Conservation (phyloP, 1,284 basidiomycete species). For the Vanrija pseudolonga region DNA sequence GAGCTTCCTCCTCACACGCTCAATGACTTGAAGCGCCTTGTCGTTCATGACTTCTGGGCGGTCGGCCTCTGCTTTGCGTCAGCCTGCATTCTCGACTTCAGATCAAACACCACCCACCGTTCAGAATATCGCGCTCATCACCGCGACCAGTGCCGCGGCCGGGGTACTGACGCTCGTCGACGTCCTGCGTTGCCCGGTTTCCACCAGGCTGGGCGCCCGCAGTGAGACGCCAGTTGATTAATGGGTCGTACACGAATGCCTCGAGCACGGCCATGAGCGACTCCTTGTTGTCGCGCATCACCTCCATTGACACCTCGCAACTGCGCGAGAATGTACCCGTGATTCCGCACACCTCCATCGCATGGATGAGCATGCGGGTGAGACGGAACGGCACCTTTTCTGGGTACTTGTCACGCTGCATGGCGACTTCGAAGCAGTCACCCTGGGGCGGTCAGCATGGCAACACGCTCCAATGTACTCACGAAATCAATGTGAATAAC, state of each 20-base stretch:
- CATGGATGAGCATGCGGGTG: conserved; percentile 97
- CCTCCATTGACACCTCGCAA: conserved; percentile 96
- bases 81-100: not conserved
- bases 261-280: conserved; percentile 96
- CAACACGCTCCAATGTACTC: conserved; percentile 11
- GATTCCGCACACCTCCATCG: conserved; percentile 99
- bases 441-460: conserved; percentile 50
- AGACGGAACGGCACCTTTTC: conserved; percentile 98
- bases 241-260: conserved; percentile 63
- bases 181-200: conserved; percentile 16
- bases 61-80: conserved; percentile 30
- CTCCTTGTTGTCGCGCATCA: conserved; percentile 94
- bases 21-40: conserved; percentile 82
- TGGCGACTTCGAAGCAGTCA: conserved; percentile 90
- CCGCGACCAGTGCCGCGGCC: conserved; percentile 21
- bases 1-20: conserved; percentile 87
- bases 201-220: conserved; percentile 46
- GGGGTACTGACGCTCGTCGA: conserved; percentile 20
- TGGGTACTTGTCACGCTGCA: conserved; percentile 97
- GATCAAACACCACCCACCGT: conserved; percentile 27
- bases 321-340: conserved; percentile 95
- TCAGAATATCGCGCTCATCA: conserved; percentile 51
- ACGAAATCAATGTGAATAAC: conserved; percentile 95
- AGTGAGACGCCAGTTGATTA: conserved; percentile 57
- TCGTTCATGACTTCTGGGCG: conserved; percentile 82